phyloP scores from a whole-genome alignment of 352 stramenopile genomes.

The Globisporangium parvum region DNA sequence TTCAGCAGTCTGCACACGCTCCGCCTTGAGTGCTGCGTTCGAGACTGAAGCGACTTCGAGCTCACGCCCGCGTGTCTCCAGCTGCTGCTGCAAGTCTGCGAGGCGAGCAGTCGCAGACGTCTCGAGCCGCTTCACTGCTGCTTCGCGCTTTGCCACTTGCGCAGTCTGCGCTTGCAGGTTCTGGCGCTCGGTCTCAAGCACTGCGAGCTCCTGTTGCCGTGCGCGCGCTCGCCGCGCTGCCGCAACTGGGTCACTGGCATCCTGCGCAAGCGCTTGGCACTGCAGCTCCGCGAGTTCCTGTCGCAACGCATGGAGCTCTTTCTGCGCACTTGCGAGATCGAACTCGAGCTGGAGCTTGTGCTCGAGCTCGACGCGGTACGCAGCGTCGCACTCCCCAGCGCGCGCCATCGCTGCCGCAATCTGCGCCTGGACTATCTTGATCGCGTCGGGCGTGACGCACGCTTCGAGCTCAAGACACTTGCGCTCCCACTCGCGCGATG shows the following conservation, averaged over 20 bases:
- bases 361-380: slow-evolving; percentile 13
- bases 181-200: neutral
- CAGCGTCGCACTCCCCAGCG: slow-evolving; percentile 3
- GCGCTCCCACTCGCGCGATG: slow-evolving; percentile 1
- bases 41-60: neutral
- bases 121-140: slow-evolving; percentile 6
- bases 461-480: slow-evolving; percentile 6
- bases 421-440: neutral
- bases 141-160: slow-evolving; percentile 3
- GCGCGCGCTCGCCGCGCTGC: neutral
- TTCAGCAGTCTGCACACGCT: neutral
- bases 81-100: neutral
- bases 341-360: slow-evolving; percentile 14
- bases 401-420: neutral
- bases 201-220: neutral
- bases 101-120: neutral
- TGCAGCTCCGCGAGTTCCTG: slow-evolving; percentile 9
- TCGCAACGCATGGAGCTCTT: slow-evolving; percentile 8
- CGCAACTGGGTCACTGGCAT: neutral
- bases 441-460: slow-evolving; percentile 3
- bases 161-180: neutral
- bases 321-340: slow-evolving; percentile 11
- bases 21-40: neutral
- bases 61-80: neutral
- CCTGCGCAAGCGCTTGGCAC: neutral